A percentile compares a stretch with the other conserved stretches of the same genome.
These are phyloP conservation scores for Plasmodium malariae DNA, from an alignment of 169 alveolate genomes.

Conservation along the genomic window DNA sequence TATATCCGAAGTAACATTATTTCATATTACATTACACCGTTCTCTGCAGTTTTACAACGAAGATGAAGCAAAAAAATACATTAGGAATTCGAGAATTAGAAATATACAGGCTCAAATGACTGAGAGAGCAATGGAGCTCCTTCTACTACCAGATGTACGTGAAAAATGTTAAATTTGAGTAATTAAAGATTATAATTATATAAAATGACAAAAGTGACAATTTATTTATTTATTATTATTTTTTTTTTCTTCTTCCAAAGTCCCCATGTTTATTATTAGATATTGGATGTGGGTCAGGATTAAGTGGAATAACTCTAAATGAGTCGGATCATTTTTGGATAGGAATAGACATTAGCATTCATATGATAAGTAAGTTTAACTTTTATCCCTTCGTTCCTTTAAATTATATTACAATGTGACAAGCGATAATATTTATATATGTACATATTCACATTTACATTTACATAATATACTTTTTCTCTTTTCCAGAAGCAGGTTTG, in stretches of 20 bases:
- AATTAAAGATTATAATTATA: neutral
- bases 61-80: constrained; percentile 93
- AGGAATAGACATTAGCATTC: constrained; percentile 95
- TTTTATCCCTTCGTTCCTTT: neutral
- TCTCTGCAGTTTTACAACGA: constrained; percentile 88
- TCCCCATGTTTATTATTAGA: constrained; percentile 92
- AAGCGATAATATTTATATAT: neutral
- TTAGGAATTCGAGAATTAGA: constrained; percentile 91
- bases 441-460: neutral
- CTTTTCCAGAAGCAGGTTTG: constrained; percentile 60
- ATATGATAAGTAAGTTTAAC: constrained; percentile 93
- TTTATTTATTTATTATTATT: neutral
- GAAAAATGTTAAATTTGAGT: neutral
- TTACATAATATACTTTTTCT: neutral
- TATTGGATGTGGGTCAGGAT: constrained; percentile 99
- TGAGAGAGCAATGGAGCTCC: constrained; percentile 93
- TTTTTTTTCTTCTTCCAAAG: constrained; percentile 84
- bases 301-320: constrained; percentile 93
- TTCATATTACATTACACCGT: neutral
- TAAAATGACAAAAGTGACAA: neutral
- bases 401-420: neutral
- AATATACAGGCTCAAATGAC: constrained; percentile 95
- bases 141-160: constrained; percentile 88
- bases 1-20: neutral
- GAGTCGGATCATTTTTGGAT: constrained; percentile 95